Conservation (phyloP, 164 flowering plant genomes). For the Cinnamomum chago region DNA sequence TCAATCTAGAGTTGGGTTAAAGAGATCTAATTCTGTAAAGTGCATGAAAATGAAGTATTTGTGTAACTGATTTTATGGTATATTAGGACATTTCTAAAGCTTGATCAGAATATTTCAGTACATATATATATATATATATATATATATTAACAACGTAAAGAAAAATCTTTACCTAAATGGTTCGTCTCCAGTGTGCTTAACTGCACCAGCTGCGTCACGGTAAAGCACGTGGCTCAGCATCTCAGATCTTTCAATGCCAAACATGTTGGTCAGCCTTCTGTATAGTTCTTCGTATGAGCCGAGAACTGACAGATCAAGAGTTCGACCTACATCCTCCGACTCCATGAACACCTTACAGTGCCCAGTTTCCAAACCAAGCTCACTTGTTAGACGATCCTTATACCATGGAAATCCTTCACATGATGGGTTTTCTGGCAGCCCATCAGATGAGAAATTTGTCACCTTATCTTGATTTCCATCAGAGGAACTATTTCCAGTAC, state of each 20-base stretch:
- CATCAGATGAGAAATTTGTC: constrained; percentile 24
- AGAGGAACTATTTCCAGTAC: constrained; percentile 34
- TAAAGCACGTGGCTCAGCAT: constrained; percentile 50
- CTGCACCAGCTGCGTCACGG: constrained; percentile 48
- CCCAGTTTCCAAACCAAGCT: constrained; percentile 43
- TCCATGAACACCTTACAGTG: constrained; percentile 83
- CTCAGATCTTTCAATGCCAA: constrained; percentile 51
- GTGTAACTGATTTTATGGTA: neutral
- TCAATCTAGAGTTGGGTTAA: neutral
- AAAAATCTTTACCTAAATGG: constrained; percentile 56
- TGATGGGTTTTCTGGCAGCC: constrained; percentile 27
- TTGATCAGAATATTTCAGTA: neutral
- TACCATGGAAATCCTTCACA: constrained; percentile 31
- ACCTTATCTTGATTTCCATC: constrained; percentile 36
- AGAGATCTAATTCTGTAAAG: neutral
- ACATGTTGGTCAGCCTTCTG: constrained; percentile 51
- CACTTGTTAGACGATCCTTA: constrained; percentile 21
- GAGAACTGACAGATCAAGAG: constrained; percentile 71
- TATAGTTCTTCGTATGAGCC: constrained; percentile 76
- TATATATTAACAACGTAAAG: neutral
- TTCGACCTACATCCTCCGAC: constrained; percentile 72
- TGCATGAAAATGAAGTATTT: neutral
- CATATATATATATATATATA: neutral
- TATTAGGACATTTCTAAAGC: neutral
- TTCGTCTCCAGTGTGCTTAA: constrained; percentile 66